phyloP scores from a whole-genome alignment of 1,284 basidiomycete genomes.

The Hymenochaete sp. region DNA sequence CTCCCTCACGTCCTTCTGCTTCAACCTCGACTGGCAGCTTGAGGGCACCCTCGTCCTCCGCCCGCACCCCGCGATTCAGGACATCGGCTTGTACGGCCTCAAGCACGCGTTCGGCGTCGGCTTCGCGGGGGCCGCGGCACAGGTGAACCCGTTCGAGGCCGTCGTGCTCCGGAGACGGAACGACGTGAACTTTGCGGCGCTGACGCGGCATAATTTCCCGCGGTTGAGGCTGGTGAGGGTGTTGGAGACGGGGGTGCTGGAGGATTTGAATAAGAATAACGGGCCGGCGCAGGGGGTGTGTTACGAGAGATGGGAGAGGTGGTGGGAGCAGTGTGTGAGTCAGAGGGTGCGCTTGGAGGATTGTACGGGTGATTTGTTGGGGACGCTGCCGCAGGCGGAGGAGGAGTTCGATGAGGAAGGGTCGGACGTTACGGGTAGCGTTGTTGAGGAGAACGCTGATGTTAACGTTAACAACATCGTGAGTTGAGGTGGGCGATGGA shows the following conservation, averaged over 20 bases:
- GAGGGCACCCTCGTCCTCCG: constrained; percentile 33
- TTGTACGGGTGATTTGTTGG: constrained; percentile 53
- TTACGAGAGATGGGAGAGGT: constrained; percentile 56
- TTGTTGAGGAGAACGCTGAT: constrained; percentile 2
- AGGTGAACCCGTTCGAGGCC: constrained; percentile 35
- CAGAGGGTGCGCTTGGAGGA: constrained; percentile 53
- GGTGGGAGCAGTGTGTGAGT: constrained; percentile 46
- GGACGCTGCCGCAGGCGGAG: constrained; percentile 44
- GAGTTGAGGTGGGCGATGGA: background rate
- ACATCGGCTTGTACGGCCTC: constrained; percentile 63
- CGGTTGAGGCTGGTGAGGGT: constrained; percentile 47
- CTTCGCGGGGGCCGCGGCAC: constrained; percentile 32
- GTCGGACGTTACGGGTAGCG: constrained; percentile 6
- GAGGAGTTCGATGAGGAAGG: constrained; percentile 29
- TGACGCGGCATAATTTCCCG: constrained; percentile 51
- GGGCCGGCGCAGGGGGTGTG: constrained; percentile 36
- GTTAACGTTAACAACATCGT: background rate
- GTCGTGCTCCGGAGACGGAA: constrained; percentile 47
- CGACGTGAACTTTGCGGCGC: constrained; percentile 52
- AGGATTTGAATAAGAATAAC: constrained; percentile 46
- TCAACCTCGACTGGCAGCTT: constrained; percentile 64
- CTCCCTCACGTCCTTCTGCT: constrained; percentile 47
- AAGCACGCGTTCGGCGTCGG: constrained; percentile 61
- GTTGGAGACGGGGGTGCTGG: constrained; percentile 44
- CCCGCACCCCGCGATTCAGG: constrained; percentile 48